phyloP scores from a whole-genome alignment of 2,329 filamentous ascomycete species.

The Paecilomyces variotii region DNA sequence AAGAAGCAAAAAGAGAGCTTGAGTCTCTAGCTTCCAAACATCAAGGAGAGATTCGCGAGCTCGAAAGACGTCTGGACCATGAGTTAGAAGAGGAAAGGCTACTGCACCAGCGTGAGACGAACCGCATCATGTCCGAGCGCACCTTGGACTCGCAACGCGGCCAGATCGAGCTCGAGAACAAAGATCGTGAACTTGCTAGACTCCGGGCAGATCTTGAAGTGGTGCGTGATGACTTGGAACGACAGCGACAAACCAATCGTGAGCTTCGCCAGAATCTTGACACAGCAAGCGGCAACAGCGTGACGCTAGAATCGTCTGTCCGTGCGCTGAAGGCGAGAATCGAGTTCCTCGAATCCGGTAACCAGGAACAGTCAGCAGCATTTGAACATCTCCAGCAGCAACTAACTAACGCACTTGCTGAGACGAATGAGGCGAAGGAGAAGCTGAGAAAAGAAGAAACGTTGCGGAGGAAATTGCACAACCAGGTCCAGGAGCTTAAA shows the following conservation, averaged over 20 bases:
- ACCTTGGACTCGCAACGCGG: constrained; percentile 31
- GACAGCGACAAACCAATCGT: constrained; percentile 55
- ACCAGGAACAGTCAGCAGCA: constrained; percentile 77
- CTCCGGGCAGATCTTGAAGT: constrained; percentile 32
- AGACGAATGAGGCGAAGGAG: constrained; percentile 62
- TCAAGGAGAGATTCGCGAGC: constrained; percentile 57
- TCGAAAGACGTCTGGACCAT: constrained; percentile 56
- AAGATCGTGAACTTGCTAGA: constrained; percentile 46
- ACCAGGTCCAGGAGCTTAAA: constrained; percentile 95
- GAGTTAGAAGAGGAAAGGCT: constrained; percentile 57
- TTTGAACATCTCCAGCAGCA: constrained; percentile 74
- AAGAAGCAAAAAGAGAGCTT: constrained; percentile 44
- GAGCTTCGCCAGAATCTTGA: constrained; percentile 52
- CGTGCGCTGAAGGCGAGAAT: constrained; percentile 73
- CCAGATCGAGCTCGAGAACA: constrained; percentile 42
- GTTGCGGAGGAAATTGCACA: constrained; percentile 82
- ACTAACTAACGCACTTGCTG: constrained; percentile 66
- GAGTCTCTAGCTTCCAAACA: constrained; percentile 55
- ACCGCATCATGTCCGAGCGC: constrained; percentile 24
- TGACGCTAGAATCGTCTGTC: constrained; percentile 65
- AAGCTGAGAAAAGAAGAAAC: constrained; percentile 90
- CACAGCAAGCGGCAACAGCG: constrained; percentile 53
- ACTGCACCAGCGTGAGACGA: constrained; percentile 31
- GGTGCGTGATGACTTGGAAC: constrained; percentile 43
- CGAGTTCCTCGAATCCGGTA: constrained; percentile 82